Evolutionary conservation across 164 flowering plant species (phyloP), one percentile per base, ranked within the genome.

Genomic region (Stephania yunnanensis): DNA sequence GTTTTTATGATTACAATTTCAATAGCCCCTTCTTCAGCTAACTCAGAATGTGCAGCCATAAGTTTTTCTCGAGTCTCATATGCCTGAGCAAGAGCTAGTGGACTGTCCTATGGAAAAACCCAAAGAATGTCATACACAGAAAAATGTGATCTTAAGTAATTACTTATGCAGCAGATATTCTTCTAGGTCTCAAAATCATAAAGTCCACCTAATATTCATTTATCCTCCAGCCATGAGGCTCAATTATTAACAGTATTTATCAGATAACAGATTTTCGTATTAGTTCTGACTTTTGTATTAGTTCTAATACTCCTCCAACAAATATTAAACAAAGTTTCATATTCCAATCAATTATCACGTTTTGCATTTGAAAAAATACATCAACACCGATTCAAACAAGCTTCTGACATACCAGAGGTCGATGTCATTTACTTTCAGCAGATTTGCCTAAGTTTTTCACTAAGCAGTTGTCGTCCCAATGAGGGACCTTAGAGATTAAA

Each of bases 71-170:
- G 84, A 46, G 99, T 95, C 83, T 95, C 97, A 77, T 92, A 78
- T 76, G 99, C 99, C 81, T 93, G 99, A 64, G 99, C 99, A 78
- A 95, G 95, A 50, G 99, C 98, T 19, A 95, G 82, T 69, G 98
- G 99, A 77, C 99, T 95, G 93, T 86, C 85, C 88, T 85, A 90
- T 85, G 87, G 52, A 79, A 74, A 72, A 79, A 70, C 74, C 46
- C 48, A 77, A 44, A 70, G 73, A 77, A 79, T 79, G 65, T 77
- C 71, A 81, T 72, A 74, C 71, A 76, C 73, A 20, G 25, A 44
- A 46, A 29, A 61, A 61, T 58, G 66, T 7, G 66, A 50, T n/a
- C 66, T 61, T 61, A 61, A 61, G 42, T 36, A n/a, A 61, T n/a
- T 15, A 19, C 8, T 61, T 2, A 61, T 6, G 6, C 8, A 61